Evolutionary conservation across 306 rosid species (phyloP).

Genomic region (Rosa lucieae): DNA sequence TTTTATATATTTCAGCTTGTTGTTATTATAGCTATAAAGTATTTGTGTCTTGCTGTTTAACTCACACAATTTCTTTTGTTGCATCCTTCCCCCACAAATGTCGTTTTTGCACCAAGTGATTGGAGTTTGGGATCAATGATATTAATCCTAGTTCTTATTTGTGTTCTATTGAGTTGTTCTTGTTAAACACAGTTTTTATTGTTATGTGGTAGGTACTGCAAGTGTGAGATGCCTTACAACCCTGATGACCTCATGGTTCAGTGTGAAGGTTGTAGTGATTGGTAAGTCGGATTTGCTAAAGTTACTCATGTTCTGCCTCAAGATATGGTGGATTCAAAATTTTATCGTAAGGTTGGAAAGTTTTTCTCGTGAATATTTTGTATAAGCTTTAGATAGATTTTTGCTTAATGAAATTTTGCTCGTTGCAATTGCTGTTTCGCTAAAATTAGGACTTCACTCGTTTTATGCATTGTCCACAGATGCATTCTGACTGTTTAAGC

Average conservation of each 20-base stretch:
- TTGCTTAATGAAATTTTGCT: background rate
- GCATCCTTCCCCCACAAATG: background rate
- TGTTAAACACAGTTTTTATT: constrained; percentile 12
- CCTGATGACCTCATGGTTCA: constrained; percentile 99
- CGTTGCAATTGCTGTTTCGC: background rate
- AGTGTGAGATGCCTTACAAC: constrained; percentile 99
- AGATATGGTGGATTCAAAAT: background rate
- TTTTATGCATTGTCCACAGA: background rate
- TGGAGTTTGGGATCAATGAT: background rate
- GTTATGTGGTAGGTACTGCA: constrained; percentile 80
- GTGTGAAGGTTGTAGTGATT: constrained; percentile 91
- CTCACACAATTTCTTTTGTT: background rate
- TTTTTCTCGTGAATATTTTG: background rate
- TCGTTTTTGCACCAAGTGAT: background rate
- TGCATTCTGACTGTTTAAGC: background rate
- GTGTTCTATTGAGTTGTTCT: constrained; percentile 18
- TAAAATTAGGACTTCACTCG: background rate
- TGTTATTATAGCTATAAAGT: too few species aligned
- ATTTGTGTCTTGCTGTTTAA: constrained; percentile 1
- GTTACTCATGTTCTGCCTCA: background rate
- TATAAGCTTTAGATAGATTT: background rate
- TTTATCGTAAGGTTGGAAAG: background rate
- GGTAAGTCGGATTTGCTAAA: constrained; percentile 51
- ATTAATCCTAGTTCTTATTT: background rate
- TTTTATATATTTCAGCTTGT: too few species aligned